Base-by-base conservation (phyloP, 768 basidiomycete genomes). In the Hirschioporus abietinus region DNA sequence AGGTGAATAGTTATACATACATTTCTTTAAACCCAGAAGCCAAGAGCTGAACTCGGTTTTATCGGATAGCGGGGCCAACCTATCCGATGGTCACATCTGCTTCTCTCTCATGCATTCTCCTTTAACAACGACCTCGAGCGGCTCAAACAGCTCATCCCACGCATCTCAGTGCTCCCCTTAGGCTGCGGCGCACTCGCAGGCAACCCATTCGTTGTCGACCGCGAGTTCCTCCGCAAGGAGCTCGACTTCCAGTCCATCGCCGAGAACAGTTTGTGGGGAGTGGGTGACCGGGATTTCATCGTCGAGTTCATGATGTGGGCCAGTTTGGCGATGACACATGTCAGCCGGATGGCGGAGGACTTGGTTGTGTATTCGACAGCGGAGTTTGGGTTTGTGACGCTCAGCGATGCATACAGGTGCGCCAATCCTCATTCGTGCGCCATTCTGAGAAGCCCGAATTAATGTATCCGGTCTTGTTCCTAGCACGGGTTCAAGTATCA, bases 301-400 rank as follows among this genome's bases (percentile, higher is more conserved):
- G 91, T 91, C 70, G 97, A 99, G 77, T 99, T 96, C 78, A 78
- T 99, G 79, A 96, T 96, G 90, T 99, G 95, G 94, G 84, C 90
- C 10, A 95, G 91, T 73, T 79, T 99, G 76, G 84, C 91, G 52
- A 96, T 95, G 91, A 89, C 89, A 2, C 97, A 99, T 73, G 83
- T 99, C 77, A 96, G 93, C 76, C 88, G 95, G 66, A 83, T 99
- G 81, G 92, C 96, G 1, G 97, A 99, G 77, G 97, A 99, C 76
- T 77, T 99, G 72, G 92, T 99, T 77, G 84, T 99, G 66, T 99
- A 99, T 77, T 97, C 96, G 10, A 93, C 93, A 6, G 93, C 94
- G 63, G 97, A 99, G 77, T 99, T 99, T 74, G 95, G 95, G 6
- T 99, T 99, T 76, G 84, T 99, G 66, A 88, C 90, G n/a, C 77